These are phyloP conservation scores for Botrytis medusae DNA, from an alignment of 2,329 filamentous ascomycete genomes.

Conservation along the genomic window DNA sequence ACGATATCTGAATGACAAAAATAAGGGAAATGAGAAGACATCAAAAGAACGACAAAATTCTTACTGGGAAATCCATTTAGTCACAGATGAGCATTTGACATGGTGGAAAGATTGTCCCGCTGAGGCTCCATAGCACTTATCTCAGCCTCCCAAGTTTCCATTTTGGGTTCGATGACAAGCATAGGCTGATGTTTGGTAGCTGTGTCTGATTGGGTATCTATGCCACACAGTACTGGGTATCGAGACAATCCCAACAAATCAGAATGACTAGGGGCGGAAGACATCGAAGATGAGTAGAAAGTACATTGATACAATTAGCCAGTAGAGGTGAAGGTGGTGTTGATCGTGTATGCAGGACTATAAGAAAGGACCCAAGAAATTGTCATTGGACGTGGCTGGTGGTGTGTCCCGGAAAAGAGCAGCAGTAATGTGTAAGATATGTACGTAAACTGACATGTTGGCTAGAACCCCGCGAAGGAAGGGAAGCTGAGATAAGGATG, in stretches of 20 bases:
- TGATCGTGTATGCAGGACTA: slow-evolving; percentile 20
- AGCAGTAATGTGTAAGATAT: not conserved
- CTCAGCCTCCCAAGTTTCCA: slow-evolving; percentile 25
- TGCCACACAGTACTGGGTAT: not conserved
- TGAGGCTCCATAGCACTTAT: slow-evolving; percentile 16
- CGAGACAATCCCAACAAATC: slow-evolving; percentile 11
- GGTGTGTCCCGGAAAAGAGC: slow-evolving; percentile 2
- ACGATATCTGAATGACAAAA: not conserved
- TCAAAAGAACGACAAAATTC: not conserved
- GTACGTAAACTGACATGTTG: slow-evolving; percentile 1
- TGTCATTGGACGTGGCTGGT: slow-evolving; percentile 18
- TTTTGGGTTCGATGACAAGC: slow-evolving; percentile 15
- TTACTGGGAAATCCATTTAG: slow-evolving; percentile 21
- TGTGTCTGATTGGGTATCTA: slow-evolving; percentile 9
- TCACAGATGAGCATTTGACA: slow-evolving; percentile 2
- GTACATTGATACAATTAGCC: slow-evolving; percentile 1
- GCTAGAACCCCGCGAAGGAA: not conserved
- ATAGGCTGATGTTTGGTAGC: not conserved
- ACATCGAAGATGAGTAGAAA: slow-evolving; percentile 5
- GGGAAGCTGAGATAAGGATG: slow-evolving; percentile 5
- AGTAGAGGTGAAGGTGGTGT: slow-evolving; percentile 7
- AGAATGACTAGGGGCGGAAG: slow-evolving; percentile 9
- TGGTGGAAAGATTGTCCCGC: not conserved
- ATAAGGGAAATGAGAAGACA: not conserved
- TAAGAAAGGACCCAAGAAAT: not conserved